Percentiles rank a stretch among this genome's conserved stretches.
These are phyloP conservation scores for Dendrobium catenatum DNA, from an alignment of 106 monocot species.

Conservation along the genomic window DNA sequence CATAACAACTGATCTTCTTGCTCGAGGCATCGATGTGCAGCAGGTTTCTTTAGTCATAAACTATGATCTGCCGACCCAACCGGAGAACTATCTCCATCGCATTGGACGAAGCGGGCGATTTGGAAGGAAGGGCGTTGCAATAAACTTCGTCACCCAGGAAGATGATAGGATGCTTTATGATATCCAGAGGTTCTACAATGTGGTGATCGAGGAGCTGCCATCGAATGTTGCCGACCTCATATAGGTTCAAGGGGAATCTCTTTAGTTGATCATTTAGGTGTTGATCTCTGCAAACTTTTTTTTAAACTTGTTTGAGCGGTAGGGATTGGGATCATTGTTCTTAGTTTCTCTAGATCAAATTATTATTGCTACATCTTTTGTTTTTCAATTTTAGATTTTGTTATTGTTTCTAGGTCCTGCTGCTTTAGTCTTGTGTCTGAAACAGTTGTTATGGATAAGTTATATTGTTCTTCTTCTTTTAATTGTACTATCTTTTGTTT, in stretches of 20 bases:
- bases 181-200: constrained; percentile 65
- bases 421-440: no score
- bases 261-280: no score
- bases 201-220: constrained; percentile 45
- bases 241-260: neutral
- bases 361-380: no score
- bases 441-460: no score
- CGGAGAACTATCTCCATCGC: constrained; percentile 61
- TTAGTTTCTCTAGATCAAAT: no score
- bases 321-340: no score
- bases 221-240: constrained; percentile 44
- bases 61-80: constrained; percentile 59
- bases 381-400: no score
- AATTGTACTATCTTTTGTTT: no score
- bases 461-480: no score
- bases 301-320: no score
- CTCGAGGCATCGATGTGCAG: constrained; percentile 62
- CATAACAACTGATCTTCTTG: constrained; percentile 58
- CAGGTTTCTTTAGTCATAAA: constrained; percentile 58
- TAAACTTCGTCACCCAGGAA: constrained; percentile 51
- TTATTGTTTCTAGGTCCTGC: no score
- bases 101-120: constrained; percentile 65
- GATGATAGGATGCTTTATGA: constrained; percentile 60
- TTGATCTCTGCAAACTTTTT: no score
- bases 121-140: constrained; percentile 64